These are phyloP conservation scores for Fusarium gaditjirri DNA, from an alignment of 2,329 filamentous ascomycete genomes.

Conservation along the genomic window DNA sequence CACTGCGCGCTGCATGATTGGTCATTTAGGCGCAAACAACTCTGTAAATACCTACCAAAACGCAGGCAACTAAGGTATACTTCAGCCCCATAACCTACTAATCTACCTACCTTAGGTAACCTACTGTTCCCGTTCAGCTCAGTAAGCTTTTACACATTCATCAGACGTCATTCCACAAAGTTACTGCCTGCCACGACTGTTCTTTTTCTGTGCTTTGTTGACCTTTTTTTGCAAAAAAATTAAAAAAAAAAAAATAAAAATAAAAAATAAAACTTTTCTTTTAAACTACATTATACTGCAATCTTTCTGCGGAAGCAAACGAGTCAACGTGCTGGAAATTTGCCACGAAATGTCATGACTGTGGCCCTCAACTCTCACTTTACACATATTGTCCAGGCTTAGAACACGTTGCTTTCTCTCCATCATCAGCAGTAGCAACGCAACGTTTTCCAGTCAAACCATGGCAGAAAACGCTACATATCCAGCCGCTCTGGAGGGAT, in stretches of 20 bases:
- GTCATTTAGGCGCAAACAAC: not conserved
- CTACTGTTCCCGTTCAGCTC: constrained; percentile 1
- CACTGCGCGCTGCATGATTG: not conserved
- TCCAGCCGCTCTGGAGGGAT: constrained; percentile 18
- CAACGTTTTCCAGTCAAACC: not conserved
- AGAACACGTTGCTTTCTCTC: constrained; percentile 38
- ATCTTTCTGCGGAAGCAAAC: not conserved
- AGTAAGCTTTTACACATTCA: not conserved
- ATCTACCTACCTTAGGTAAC: no score
- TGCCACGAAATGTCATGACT: not conserved
- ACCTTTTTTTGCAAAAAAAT: not conserved
- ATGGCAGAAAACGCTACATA: constrained; percentile 44
- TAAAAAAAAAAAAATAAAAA: no score
- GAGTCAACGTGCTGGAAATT: not conserved
- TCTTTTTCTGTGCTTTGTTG: not conserved
- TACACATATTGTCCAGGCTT: constrained; percentile 2
- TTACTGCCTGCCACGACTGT: not conserved
- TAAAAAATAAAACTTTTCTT: not conserved
- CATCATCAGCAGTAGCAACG: not conserved
- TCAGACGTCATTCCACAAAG: constrained; percentile 17
- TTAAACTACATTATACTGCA: not conserved
- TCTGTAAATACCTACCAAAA: no score
- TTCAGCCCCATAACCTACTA: not conserved
- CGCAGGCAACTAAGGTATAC: not conserved
- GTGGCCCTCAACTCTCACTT: not conserved